A percentile compares a stretch with the other conserved stretches of the same genome.
Evolutionary conservation across 495 filamentous ascomycete genomes (phyloP).

Genomic region (Hypoxylon fuscum): DNA sequence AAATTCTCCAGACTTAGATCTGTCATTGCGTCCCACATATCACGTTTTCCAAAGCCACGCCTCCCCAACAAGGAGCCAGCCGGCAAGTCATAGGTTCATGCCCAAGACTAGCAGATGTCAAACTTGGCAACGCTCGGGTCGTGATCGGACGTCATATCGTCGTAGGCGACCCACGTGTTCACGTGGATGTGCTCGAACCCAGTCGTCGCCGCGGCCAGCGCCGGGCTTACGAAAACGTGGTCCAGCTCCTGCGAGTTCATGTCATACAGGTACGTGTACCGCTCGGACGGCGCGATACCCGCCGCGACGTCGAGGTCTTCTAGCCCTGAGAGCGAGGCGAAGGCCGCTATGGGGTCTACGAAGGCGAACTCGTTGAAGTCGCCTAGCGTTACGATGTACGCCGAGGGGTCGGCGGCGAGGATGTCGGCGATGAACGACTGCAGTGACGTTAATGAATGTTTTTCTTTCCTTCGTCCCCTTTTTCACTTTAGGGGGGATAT

Average conservation of each 20-base stretch:
- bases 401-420: slow-evolving; percentile 51
- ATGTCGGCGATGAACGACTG: slow-evolving; percentile 52
- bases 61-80: too few species aligned
- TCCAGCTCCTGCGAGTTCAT: slow-evolving; percentile 66
- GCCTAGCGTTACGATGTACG: slow-evolving; percentile 59
- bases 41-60: too few species aligned
- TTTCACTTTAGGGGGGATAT: background rate
- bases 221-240: slow-evolving; percentile 66
- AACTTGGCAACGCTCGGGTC: slow-evolving; percentile 67
- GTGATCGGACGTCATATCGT: slow-evolving; percentile 63
- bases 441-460: too few species aligned
- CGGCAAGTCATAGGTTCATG: too few species aligned
- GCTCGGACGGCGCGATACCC: slow-evolving; percentile 55
- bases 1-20: too few species aligned
- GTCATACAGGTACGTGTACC: slow-evolving; percentile 69
- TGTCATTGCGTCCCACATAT: too few species aligned
- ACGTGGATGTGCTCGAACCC: slow-evolving; percentile 69
- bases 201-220: slow-evolving; percentile 38
- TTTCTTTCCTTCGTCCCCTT: background rate
- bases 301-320: slow-evolving; percentile 63
- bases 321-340: slow-evolving; percentile 53
- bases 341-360: slow-evolving; percentile 58
- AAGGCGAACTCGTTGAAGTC: slow-evolving; percentile 74
- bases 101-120: slow-evolving; percentile 54
- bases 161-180: slow-evolving; percentile 64